A percentile compares a stretch with the other conserved stretches of the same genome.
Evolutionary conservation across 768 basidiomycete species (phyloP).

Genomic region (Suillus alpinus): DNA sequence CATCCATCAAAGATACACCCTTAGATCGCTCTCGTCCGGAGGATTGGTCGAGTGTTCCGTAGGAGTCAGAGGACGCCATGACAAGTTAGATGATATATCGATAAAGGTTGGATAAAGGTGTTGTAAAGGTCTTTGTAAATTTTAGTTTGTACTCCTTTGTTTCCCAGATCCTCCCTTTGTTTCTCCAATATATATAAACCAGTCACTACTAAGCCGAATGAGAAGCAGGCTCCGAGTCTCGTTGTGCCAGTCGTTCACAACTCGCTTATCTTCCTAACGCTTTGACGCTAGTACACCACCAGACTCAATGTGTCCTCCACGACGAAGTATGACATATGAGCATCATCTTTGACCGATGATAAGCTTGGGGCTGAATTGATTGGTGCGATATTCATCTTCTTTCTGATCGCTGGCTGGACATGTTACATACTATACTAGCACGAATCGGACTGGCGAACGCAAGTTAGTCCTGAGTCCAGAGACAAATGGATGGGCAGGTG

Average conservation of each 20-base stretch:
- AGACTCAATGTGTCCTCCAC: no score
- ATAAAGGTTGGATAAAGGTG: not conserved
- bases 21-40: not conserved
- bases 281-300: not conserved
- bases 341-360: not conserved
- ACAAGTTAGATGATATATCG: not conserved
- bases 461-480: no score
- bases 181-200: not conserved
- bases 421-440: not conserved
- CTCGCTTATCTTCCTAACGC: not conserved
- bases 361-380: not conserved
- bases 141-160: not conserved
- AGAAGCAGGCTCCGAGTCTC: not conserved
- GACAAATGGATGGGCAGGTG: not conserved
- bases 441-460: not conserved
- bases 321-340: not conserved
- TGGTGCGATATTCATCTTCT: not conserved
- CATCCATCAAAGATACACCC: not conserved
- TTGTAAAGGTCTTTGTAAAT: not conserved
- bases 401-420: not conserved
- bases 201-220: not conserved
- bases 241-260: not conserved
- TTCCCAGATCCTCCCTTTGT: not conserved
- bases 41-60: not conserved
- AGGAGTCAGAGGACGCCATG: not conserved